These are phyloP conservation scores for Ambispora gerdemannii DNA, from an alignment of 192 early-diverging fungal species.

Conservation along the genomic window DNA sequence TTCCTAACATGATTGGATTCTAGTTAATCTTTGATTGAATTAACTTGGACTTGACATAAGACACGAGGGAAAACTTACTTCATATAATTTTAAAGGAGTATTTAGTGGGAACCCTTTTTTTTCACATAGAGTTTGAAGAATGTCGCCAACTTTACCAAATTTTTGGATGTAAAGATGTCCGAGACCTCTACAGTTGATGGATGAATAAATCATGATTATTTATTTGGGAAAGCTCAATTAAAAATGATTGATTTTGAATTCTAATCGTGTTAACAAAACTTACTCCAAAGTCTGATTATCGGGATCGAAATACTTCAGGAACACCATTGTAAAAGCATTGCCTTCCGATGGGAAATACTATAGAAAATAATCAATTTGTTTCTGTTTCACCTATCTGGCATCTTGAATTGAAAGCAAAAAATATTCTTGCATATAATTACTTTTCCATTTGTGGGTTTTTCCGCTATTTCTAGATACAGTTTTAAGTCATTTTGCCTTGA, in stretches of 20 bases:
- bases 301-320: constrained; percentile 85
- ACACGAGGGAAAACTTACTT: constrained; percentile 39
- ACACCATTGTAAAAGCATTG: constrained; percentile 58
- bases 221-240: not conserved
- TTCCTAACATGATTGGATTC: constrained; percentile 52
- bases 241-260: no score
- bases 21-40: not conserved
- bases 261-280: constrained; percentile 28
- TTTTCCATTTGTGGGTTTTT: constrained; percentile 33
- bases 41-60: not conserved
- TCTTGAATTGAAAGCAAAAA: not conserved
- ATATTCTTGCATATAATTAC: constrained; percentile 19
- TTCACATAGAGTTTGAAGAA: constrained; percentile 53
- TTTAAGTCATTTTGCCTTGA: constrained; percentile 37
- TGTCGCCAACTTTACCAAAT: constrained; percentile 54
- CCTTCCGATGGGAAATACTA: constrained; percentile 8
- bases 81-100: constrained; percentile 64
- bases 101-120: constrained; percentile 53
- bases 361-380: not conserved
- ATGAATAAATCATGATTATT: not conserved
- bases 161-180: constrained; percentile 53
- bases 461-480: constrained; percentile 39
- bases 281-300: constrained; percentile 55
- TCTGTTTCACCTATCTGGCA: not conserved
- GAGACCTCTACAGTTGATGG: constrained; percentile 44